Percentiles rank a stretch among this genome's conserved stretches.
These are phyloP conservation scores for Canariomyces notabilis DNA, from an alignment of 2,329 filamentous ascomycete species.

Conservation along the genomic window DNA sequence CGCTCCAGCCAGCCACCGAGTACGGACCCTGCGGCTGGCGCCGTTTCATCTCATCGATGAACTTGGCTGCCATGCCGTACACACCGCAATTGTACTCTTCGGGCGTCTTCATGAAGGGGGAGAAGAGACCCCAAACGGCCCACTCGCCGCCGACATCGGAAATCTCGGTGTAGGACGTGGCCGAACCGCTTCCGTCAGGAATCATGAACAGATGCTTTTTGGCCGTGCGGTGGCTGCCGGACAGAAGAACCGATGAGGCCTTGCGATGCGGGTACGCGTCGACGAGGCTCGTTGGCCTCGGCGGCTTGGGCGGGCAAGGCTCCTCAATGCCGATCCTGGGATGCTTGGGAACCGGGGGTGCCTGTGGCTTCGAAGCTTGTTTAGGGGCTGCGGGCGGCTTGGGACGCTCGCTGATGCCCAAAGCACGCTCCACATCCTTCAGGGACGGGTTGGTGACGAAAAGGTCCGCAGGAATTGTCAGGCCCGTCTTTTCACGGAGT, in stretches of 20 bases:
- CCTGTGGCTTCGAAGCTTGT: constrained; percentile 14
- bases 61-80: constrained; percentile 59
- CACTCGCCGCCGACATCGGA: constrained; percentile 44
- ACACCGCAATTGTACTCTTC: constrained; percentile 62
- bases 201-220: constrained; percentile 49
- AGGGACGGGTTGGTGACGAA: constrained; percentile 58
- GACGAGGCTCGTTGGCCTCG: constrained; percentile 32
- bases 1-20: constrained; percentile 68
- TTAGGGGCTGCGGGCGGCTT: constrained; percentile 28
- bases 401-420: constrained; percentile 44
- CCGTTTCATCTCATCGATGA: constrained; percentile 64
- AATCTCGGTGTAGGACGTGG: constrained; percentile 63
- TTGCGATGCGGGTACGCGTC: constrained; percentile 47
- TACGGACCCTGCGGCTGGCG: constrained; percentile 66
- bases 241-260: constrained; percentile 42
- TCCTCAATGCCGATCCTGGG: constrained; percentile 26
- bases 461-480: constrained; percentile 54
- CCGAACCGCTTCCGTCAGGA: constrained; percentile 53
- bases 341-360: constrained; percentile 20
- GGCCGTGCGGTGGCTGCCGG: constrained; percentile 46
- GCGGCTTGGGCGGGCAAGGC: constrained; percentile 34
- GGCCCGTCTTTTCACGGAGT: constrained; percentile 49
- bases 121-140: constrained; percentile 57
- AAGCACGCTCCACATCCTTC: constrained; percentile 59
- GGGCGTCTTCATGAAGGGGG: constrained; percentile 65